Evolutionary conservation across 2,329 filamentous ascomycete genomes (phyloP).

Genomic region (Colletotrichum sp.): DNA sequence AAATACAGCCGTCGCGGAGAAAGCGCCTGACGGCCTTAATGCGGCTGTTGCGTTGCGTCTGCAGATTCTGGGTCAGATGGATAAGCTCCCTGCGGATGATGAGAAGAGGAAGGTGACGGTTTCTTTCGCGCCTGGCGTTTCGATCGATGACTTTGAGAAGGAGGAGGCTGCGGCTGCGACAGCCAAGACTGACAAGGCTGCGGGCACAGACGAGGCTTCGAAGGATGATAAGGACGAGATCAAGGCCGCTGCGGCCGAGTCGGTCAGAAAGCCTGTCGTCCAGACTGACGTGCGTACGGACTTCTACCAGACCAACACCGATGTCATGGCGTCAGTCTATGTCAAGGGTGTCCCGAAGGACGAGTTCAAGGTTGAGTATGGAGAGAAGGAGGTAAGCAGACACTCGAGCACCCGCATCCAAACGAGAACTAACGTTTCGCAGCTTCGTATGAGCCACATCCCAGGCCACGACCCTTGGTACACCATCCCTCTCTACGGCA

Average conservation of each 20-base stretch:
- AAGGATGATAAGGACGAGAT: conserved; percentile 21
- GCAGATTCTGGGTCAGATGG: conserved; percentile 50
- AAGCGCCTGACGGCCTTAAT: conserved; percentile 34
- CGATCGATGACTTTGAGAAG: neutral
- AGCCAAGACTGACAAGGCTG: conserved; percentile 24
- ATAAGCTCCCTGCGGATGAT: conserved; percentile 47
- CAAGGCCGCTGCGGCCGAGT: neutral
- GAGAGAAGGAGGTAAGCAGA: conserved; percentile 21
- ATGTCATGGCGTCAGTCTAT: conserved; percentile 44
- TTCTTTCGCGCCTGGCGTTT: conserved; percentile 14
- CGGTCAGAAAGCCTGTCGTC: neutral
- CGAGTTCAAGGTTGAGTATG: conserved; percentile 41
- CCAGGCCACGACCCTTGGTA: conserved; percentile 19
- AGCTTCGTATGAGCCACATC: conserved; percentile 21
- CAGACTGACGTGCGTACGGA: conserved; percentile 31
- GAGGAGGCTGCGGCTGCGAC: neutral
- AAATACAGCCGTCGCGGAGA: conserved; percentile 13
- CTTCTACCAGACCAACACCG: conserved; percentile 37
- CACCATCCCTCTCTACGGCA: conserved; percentile 56
- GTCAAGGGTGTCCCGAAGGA: conserved; percentile 46
- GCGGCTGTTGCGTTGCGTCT: conserved; percentile 50
- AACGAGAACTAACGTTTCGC: neutral
- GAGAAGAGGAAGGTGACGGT: conserved; percentile 50
- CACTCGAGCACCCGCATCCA: rapidly evolving
- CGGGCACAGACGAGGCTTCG: conserved; percentile 26